Percentiles rank a stretch among this genome's conserved stretches.
Evolutionary conservation across 371 early-diverging fungal species (phyloP).

Genomic region (Capniomyces stellatus): DNA sequence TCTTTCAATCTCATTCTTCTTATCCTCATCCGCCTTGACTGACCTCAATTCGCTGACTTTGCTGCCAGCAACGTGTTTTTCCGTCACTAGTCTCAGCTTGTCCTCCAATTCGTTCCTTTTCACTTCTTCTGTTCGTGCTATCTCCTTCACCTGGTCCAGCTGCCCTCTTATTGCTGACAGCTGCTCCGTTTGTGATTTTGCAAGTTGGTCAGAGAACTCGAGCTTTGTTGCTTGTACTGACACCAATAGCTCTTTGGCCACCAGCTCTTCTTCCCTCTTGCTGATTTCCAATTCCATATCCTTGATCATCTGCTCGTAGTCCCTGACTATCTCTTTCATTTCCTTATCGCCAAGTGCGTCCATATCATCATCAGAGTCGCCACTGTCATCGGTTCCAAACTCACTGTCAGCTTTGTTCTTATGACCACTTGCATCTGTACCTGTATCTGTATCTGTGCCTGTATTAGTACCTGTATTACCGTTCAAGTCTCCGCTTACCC

Average conservation of each 20-base stretch:
- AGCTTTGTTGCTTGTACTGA: slow-evolving; percentile 15
- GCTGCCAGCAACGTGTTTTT: not conserved
- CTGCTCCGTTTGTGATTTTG: slow-evolving; percentile 17
- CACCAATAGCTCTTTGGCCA: slow-evolving; percentile 10
- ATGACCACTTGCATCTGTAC: not conserved
- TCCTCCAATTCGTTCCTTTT: slow-evolving; percentile 14
- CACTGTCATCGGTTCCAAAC: not conserved
- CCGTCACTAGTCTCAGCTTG: slow-evolving; percentile 12
- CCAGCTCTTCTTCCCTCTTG: slow-evolving; percentile 8
- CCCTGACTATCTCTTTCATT: slow-evolving; percentile 17
- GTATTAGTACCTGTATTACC: not conserved
- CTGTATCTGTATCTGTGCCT: not conserved
- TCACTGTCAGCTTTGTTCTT: not conserved
- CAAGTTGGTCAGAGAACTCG: slow-evolving; percentile 16
- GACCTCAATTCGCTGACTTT: not conserved
- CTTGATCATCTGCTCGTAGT: slow-evolving; percentile 15
- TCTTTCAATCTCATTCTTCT: slow-evolving; percentile 10
- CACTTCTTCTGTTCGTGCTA: slow-evolving; percentile 18
- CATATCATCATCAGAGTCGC: not conserved
- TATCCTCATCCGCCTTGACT: not conserved
- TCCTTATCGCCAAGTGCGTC: slow-evolving; percentile 5
- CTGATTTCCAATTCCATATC: slow-evolving; percentile 12
- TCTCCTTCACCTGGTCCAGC: slow-evolving; percentile 13
- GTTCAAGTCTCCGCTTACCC: not conserved
- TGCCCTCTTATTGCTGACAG: slow-evolving; percentile 15